These are phyloP conservation scores for Globisporangium abappressorium DNA, from an alignment of 352 stramenopile genomes.

Conservation along the genomic window DNA sequence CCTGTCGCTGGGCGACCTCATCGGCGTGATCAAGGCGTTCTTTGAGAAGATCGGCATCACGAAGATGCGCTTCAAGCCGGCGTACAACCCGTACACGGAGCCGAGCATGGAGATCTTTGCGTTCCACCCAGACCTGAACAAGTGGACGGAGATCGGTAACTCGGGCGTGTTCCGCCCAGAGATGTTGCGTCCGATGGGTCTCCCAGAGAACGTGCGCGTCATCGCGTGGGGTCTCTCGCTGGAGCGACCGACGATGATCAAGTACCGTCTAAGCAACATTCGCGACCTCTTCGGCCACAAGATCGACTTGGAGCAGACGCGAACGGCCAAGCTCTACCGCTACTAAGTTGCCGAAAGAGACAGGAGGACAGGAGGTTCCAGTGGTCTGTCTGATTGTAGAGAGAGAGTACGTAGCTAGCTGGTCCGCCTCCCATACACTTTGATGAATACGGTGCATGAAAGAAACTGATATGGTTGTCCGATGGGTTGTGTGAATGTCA, in stretches of 20 bases:
- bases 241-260: constrained; percentile 99
- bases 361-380: neutral
- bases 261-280: constrained; percentile 99
- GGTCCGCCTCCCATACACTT: neutral
- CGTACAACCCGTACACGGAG: constrained; percentile 99
- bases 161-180: constrained; percentile 99
- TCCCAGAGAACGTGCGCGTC: constrained; percentile 98
- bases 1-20: constrained; percentile 97
- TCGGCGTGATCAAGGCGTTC: constrained; percentile 99
- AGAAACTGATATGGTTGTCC: neutral
- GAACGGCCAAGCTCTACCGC: constrained; percentile 89
- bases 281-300: constrained; percentile 99
- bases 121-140: constrained; percentile 99
- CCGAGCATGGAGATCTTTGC: constrained; percentile 99
- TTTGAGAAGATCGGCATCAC: constrained; percentile 98
- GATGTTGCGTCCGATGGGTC: constrained; percentile 98
- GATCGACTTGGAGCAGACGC: constrained; percentile 95
- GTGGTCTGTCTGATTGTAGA: neutral
- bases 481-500: neutral
- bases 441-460: neutral
- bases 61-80: constrained; percentile 99
- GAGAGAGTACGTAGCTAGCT: neutral
- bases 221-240: constrained; percentile 99
- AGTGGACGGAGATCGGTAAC: constrained; percentile 99
- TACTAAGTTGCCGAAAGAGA: constrained; percentile 34